Evolutionary conservation across 768 basidiomycete species (phyloP), one percentile per base, ranked within the genome.

Genomic region (Pleurotus eryngii): DNA sequence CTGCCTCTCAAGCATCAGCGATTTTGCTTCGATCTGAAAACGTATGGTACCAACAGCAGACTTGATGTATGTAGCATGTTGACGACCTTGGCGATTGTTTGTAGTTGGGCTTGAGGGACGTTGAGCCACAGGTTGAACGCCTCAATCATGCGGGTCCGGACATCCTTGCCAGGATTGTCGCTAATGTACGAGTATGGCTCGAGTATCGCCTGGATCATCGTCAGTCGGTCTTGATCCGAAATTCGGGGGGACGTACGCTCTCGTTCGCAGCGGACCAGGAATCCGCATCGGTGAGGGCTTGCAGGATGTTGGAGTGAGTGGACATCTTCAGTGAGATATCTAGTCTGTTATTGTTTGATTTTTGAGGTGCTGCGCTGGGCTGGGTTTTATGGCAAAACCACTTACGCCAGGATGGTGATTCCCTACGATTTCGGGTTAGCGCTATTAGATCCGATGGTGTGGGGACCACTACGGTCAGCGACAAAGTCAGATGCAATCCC

Each of bases 31-130:
- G 17, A 26, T 53, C 1, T 24, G 24, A 46, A n/a, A 26, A 5
- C 1, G 20, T 27, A 38, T 45, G 27, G 14, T 43, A 70, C 81
- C 66, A 64, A 95, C 95, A 98, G 80, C 22, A 99, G 78, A 68
- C 92, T 94, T 4, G 95, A 95, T 53, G 87, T 93, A 64, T 99
- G 97, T 17, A 98, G 77, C 94, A 96, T 98, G 65, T 85, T 86
- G 35, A 99, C 90, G 54, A 99, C 83, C 60, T 80, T 81, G 2
- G 86, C 81, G 59, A 99, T 94, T 43, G 89, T 75, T 24, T 69
- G 68, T 15, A 97, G 80, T 68, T 88, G 88, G 22, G 82, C 80
- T 24, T 74, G 68, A 0, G 92, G 90, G 2, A 98, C 94, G 5
- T 86, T 68, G 12, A 98, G 82, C 97, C 97, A 99, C 1, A 74